Conservation (phyloP, 164 flowering plant species). For the Stephania japonica region DNA sequence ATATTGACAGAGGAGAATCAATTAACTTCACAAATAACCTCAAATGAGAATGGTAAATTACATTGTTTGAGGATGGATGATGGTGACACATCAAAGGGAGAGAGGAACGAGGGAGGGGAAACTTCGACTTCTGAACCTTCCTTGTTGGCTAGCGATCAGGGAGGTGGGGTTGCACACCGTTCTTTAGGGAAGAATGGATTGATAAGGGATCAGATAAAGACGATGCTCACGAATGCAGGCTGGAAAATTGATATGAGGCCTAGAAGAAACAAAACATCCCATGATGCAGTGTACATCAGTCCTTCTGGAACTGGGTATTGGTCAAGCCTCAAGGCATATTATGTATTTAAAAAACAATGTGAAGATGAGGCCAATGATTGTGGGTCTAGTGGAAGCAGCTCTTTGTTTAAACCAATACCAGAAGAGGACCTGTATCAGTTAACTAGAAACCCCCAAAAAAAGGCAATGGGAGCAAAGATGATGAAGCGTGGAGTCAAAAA, state of each 20-base stretch:
- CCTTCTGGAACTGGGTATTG: constrained; percentile 57
- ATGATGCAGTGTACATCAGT: constrained; percentile 69
- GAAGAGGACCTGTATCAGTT: constrained; percentile 60
- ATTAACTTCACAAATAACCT: constrained; percentile 20
- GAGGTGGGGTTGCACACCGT: constrained; percentile 11
- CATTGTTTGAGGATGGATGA: constrained; percentile 29
- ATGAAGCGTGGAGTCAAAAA: constrained; percentile 32
- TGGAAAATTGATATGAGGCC: constrained; percentile 69
- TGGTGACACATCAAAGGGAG: constrained; percentile 36
- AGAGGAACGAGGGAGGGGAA: constrained; percentile 23
- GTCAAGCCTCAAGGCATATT: constrained; percentile 73
- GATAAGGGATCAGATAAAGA: constrained; percentile 45
- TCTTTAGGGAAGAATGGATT: constrained; percentile 29
- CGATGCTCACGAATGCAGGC: constrained; percentile 49
- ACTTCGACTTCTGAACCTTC: constrained; percentile 23
- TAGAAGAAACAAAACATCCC: constrained; percentile 46
- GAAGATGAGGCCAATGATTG: constrained; percentile 30
- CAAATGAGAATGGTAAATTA: constrained; percentile 26
- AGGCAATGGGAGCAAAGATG: constrained; percentile 49
- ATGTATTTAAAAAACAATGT: constrained; percentile 35
- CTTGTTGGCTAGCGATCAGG: constrained; percentile 22
- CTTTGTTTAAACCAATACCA: constrained; percentile 46
- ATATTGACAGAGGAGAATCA: constrained; percentile 26
- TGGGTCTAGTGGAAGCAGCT: constrained; percentile 25
- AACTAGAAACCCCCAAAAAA: constrained; percentile 65